Evolutionary conservation across 192 early-diverging fungal genomes (phyloP).

Genomic region (Chytriomyces hyalinus): DNA sequence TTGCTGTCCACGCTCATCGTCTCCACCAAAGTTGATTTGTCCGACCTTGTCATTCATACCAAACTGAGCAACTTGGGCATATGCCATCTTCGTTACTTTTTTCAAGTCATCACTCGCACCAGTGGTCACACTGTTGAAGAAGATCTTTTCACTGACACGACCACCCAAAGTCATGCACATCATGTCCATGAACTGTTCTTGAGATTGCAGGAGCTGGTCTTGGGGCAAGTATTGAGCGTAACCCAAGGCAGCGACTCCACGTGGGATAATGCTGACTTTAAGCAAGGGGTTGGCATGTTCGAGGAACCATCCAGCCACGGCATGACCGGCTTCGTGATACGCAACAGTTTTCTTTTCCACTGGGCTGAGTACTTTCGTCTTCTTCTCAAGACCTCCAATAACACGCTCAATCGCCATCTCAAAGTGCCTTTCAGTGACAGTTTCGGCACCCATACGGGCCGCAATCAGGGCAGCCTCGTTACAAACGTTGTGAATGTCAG

Average conservation of each 20-base stretch:
- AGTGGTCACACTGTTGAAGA: conserved; percentile 93
- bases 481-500: conserved; percentile 97
- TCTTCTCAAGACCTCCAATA: conserved; percentile 97
- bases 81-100: conserved; percentile 97
- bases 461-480: conserved; percentile 99
- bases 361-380: conserved; percentile 89
- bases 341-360: conserved; percentile 99
- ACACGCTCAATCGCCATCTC: conserved; percentile 98
- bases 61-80: conserved; percentile 91
- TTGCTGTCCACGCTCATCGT: conserved; percentile 67
- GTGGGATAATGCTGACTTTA: conserved; percentile 98
- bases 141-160: conserved; percentile 81
- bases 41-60: conserved; percentile 93
- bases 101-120: conserved; percentile 98
- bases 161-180: conserved; percentile 70
- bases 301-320: conserved; percentile 97
- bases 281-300: conserved; percentile 94
- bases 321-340: conserved; percentile 99
- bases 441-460: conserved; percentile 79
- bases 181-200: conserved; percentile 84
- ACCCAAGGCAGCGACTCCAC: conserved; percentile 92
- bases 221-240: conserved; percentile 99
- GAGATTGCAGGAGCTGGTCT: conserved; percentile 95
- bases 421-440: conserved; percentile 87
- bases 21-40: conserved; percentile 79